Evolutionary conservation across 2,329 filamentous ascomycete species (phyloP), one percentile per base, ranked within the genome.

Genomic region (Lasiodiplodia hormozganensis): DNA sequence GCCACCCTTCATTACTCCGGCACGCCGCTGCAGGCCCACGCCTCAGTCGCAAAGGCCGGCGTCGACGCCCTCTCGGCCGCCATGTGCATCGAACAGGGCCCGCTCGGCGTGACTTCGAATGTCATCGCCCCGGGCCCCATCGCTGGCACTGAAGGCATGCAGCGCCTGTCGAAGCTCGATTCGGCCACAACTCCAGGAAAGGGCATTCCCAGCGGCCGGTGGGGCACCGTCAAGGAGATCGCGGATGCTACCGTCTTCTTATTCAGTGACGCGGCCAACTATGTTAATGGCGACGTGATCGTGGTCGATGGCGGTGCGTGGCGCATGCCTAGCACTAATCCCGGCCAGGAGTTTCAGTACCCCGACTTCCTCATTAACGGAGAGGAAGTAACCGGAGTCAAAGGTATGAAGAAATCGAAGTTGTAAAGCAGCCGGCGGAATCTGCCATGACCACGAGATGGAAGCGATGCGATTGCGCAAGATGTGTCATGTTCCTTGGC

Each of bases 1-100:
- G 95, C 94, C 4, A 94, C 93, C 1, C 91, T 98, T 74, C 95
- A 98, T 82, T 97, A 95, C 82, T 91, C 91, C 0, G 94, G 93
- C 47, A 88, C 90, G 80, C 91, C 94, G 0, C 84, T 97, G 72
- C 96, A 98, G 79, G 88, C 92, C 2, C 95, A 98, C 80, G 94
- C 95, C n/a, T 86, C 90, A 2, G 94, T 94, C 1, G 95, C 96
- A 68, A 99, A 99, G 82, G 92, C 95, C 0, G 92, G 91, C 18
- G 89, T 99, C 12, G 95, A 99, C 80, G 90, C 93, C 1, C 87
- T 99, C 75, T 90, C 92, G 69, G 87, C 89, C 66, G 91, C 89
- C 5, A 88, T 96, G 0, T 89, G 93, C 1, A 87, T 99, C 66
- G 96, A 99, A 80, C 96, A 96, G 77, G 95, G 95, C 0, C 96